Conservation (phyloP, 208 protist species). For the Trichomonas gallinae region DNA sequence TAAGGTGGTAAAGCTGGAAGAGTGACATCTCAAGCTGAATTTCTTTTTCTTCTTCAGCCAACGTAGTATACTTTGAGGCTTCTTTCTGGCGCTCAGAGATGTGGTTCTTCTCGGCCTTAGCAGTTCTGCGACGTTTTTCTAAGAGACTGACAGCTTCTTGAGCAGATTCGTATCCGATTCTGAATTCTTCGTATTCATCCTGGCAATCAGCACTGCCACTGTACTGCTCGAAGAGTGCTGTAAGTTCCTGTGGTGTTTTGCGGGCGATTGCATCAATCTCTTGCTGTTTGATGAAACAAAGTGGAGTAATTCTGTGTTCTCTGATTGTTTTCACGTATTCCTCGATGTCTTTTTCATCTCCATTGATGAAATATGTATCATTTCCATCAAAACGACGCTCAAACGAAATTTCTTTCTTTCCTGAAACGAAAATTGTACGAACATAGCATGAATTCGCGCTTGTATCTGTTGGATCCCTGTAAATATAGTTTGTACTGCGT, state of each 20-base stretch:
- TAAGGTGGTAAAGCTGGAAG: background rate
- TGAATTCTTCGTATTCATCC: background rate
- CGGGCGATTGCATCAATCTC: background rate
- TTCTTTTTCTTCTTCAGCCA: background rate
- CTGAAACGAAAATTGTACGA: slow-evolving; percentile 17
- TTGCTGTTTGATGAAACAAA: background rate
- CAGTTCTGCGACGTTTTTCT: background rate
- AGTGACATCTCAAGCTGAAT: background rate
- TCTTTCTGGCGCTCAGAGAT: background rate
- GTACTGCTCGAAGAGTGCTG: background rate
- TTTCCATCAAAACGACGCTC: background rate
- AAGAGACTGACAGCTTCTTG: background rate
- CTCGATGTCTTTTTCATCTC: background rate
- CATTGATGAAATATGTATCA: background rate
- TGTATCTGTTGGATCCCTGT: background rate
- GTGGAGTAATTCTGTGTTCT: background rate
- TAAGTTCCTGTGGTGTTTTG: background rate
- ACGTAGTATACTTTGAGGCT: background rate
- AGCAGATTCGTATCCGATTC: background rate
- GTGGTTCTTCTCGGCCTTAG: background rate
- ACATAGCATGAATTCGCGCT: slow-evolving; percentile 5
- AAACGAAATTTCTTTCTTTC: background rate
- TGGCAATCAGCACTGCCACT: background rate
- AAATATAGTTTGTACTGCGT: background rate
- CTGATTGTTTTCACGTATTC: background rate